These are phyloP conservation scores for Microdochium bolleyi DNA, from an alignment of 2,329 filamentous ascomycete species.

Conservation along the genomic window DNA sequence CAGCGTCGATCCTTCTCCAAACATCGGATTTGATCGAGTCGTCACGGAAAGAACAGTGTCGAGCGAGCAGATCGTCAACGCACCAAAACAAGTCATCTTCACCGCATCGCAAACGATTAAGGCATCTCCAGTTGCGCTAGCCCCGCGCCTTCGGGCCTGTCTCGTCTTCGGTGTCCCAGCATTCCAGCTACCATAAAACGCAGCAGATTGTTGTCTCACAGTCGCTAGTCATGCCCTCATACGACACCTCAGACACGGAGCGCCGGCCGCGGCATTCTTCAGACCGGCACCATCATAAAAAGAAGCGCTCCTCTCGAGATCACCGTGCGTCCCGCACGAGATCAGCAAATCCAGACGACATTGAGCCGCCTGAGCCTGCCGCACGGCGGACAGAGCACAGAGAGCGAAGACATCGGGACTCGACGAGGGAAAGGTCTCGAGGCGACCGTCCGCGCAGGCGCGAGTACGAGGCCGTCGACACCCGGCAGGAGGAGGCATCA, in stretches of 20 bases:
- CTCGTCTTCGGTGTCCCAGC: too few species aligned
- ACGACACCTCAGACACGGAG: background rate
- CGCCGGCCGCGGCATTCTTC: background rate
- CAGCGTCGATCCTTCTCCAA: background rate
- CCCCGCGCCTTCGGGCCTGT: too few species aligned
- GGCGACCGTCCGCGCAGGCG: background rate
- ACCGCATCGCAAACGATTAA: too few species aligned
- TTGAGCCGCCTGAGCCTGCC: background rate
- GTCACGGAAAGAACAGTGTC: background rate
- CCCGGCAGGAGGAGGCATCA: constrained; percentile 1
- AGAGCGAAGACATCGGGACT: background rate
- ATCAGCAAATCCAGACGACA: background rate
- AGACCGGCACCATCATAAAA: background rate
- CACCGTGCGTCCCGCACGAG: background rate
- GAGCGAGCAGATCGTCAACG: too few species aligned
- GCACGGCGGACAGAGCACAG: background rate
- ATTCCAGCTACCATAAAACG: background rate
- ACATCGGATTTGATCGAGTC: background rate
- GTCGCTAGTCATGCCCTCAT: background rate
- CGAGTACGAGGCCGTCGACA: background rate
- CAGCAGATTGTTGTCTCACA: background rate
- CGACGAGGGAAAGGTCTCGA: background rate
- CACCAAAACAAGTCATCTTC: too few species aligned
- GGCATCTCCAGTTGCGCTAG: too few species aligned
- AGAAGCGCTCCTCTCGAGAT: background rate